phyloP scores from a whole-genome alignment of 1,139 yeast genomes.

The Ashbya aceris region DNA sequence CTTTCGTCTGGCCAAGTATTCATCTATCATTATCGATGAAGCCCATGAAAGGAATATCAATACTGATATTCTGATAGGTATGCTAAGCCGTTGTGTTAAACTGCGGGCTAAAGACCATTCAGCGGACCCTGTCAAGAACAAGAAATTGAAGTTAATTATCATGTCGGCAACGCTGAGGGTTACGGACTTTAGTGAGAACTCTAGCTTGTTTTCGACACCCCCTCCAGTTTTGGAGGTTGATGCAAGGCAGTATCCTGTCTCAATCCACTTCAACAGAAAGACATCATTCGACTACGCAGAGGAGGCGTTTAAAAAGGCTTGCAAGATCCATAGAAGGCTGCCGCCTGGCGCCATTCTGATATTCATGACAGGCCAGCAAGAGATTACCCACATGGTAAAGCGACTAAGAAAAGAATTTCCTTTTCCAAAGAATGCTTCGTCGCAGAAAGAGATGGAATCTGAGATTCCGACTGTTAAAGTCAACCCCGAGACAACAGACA shows the following conservation, averaged over 20 bases:
- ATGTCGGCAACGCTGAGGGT: slow-evolving; percentile 98
- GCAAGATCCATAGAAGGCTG: slow-evolving; percentile 74
- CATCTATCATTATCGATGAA: slow-evolving; percentile 85
- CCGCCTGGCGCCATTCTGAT: slow-evolving; percentile 94
- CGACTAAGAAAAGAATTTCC: slow-evolving; percentile 64
- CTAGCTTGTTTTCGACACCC: slow-evolving; percentile 54
- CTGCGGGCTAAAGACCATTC: slow-evolving; percentile 53
- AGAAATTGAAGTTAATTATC: slow-evolving; percentile 59
- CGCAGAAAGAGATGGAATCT: slow-evolving; percentile 30
- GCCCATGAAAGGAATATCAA: slow-evolving; percentile 96
- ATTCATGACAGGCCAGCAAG: slow-evolving; percentile 91
- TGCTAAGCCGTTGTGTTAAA: slow-evolving; percentile 78
- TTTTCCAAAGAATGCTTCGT: slow-evolving; percentile 31
- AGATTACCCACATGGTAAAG: slow-evolving; percentile 69
- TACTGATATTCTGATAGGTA: slow-evolving; percentile 92
- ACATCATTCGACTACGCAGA: slow-evolving; percentile 75
- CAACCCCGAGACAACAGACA: slow-evolving; percentile 50
- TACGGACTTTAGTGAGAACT: slow-evolving; percentile 81
- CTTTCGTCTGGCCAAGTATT: slow-evolving; percentile 68
- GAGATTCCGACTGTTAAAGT: slow-evolving; percentile 39
- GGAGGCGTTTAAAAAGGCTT: slow-evolving; percentile 76
- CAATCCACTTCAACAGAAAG: slow-evolving; percentile 77
- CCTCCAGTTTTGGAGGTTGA: slow-evolving; percentile 91
- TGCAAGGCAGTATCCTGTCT: slow-evolving; percentile 92
- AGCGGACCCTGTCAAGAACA: slow-evolving; percentile 39